These are phyloP conservation scores for Angomonas deanei DNA, from an alignment of 208 protist genomes.

Conservation along the genomic window DNA sequence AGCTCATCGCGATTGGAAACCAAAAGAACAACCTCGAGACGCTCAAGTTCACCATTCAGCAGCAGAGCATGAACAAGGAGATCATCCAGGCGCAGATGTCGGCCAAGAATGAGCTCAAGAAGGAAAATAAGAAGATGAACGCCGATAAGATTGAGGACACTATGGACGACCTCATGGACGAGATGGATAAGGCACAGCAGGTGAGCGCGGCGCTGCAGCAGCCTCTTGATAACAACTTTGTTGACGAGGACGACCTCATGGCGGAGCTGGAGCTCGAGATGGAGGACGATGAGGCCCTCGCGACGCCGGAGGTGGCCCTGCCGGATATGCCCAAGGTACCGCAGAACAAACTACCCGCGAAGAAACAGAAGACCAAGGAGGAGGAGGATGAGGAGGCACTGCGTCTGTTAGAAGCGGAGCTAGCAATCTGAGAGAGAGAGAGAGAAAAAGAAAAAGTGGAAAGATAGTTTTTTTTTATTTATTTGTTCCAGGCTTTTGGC, in stretches of 20 bases:
- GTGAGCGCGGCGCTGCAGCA: slow-evolving; percentile 79
- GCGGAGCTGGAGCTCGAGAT: slow-evolving; percentile 75
- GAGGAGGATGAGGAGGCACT: slow-evolving; percentile 79
- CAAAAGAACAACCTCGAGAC: slow-evolving; percentile 85
- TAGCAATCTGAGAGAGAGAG: slow-evolving; percentile 27
- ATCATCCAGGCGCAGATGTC: slow-evolving; percentile 71
- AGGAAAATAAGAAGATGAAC: slow-evolving; percentile 80
- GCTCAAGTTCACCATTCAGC: slow-evolving; percentile 81
- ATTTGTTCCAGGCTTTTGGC: slow-evolving; percentile 6
- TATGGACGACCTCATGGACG: slow-evolving; percentile 85
- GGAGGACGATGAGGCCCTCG: slow-evolving; percentile 14
- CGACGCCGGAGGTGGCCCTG: slow-evolving; percentile 17
- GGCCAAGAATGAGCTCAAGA: slow-evolving; percentile 72
- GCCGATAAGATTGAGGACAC: slow-evolving; percentile 83
- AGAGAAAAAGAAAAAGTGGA: not conserved
- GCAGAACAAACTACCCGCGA: slow-evolving; percentile 9
- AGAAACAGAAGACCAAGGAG: slow-evolving; percentile 17
- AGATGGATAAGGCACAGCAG: slow-evolving; percentile 90
- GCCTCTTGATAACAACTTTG: slow-evolving; percentile 66
- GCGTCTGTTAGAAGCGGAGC: slow-evolving; percentile 58
- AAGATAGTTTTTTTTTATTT: slow-evolving; percentile 11
- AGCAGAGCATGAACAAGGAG: slow-evolving; percentile 82
- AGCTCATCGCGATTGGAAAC: slow-evolving; percentile 50
- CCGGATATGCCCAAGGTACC: slow-evolving; percentile 40
- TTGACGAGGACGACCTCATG: slow-evolving; percentile 84